These are phyloP conservation scores for Cytospora mali DNA, from an alignment of 2,329 filamentous ascomycete species.

Conservation along the genomic window DNA sequence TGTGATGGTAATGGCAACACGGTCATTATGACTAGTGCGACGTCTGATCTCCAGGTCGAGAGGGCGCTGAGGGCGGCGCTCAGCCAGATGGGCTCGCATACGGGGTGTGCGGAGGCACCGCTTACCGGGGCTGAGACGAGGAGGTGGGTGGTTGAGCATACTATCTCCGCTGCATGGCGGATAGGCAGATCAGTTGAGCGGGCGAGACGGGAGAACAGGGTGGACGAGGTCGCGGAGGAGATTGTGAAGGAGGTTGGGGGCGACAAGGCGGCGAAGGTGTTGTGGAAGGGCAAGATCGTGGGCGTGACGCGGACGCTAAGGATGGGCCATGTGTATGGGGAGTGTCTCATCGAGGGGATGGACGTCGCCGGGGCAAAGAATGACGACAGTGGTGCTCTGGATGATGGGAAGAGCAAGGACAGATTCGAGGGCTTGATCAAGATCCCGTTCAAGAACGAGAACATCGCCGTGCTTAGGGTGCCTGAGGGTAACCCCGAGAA, in stretches of 20 bases:
- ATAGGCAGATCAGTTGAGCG: conserved; percentile 63
- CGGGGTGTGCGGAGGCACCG: conserved; percentile 51
- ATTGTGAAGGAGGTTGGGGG: conserved; percentile 63
- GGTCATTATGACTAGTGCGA: conserved; percentile 51
- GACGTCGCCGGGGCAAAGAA: conserved; percentile 36
- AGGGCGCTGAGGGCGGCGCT: conserved; percentile 53
- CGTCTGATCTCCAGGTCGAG: conserved; percentile 51
- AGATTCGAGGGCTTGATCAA: conserved; percentile 54
- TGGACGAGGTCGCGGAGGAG: conserved; percentile 57
- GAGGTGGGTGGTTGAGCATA: conserved; percentile 55
- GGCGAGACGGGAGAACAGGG: conserved; percentile 50
- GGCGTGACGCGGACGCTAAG: conserved; percentile 58
- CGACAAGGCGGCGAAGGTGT: conserved; percentile 51
- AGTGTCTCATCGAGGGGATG: conserved; percentile 57
- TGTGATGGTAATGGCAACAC: conserved; percentile 56
- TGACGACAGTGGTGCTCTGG: conserved; percentile 32
- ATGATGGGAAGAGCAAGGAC: conserved; percentile 26
- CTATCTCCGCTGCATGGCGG: conserved; percentile 56
- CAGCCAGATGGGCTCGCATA: conserved; percentile 58
- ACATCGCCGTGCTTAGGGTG: conserved; percentile 59
- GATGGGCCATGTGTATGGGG: conserved; percentile 62
- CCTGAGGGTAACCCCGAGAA: conserved; percentile 5
- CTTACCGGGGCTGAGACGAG: conserved; percentile 52
- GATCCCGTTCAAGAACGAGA: conserved; percentile 73
- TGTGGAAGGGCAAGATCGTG: conserved; percentile 68